Percentiles rank a stretch among this genome's conserved stretches.
Evolutionary conservation across 1,139 yeast species (phyloP).

Genomic region (Blastobotrys elegans): DNA sequence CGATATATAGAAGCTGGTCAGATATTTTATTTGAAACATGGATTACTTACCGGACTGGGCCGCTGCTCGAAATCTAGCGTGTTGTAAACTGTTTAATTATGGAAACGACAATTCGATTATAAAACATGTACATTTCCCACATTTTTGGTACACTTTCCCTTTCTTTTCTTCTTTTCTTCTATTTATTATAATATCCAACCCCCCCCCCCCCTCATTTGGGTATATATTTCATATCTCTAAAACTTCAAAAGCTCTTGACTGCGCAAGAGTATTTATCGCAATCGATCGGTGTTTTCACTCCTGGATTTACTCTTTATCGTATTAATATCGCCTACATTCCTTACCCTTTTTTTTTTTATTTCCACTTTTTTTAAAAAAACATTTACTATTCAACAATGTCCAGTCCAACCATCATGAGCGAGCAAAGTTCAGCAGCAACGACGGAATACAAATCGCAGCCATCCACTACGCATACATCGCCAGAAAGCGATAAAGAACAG

Average conservation of each 20-base stretch:
- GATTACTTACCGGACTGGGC: too few species aligned
- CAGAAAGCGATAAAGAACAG: slow-evolving; percentile 1
- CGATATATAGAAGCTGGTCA: too few species aligned
- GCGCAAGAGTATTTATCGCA: too few species aligned
- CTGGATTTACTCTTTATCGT: background rate
- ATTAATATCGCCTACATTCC: background rate
- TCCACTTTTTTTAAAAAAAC: background rate
- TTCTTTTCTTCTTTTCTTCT: background rate
- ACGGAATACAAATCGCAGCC: background rate
- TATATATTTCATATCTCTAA: too few species aligned
- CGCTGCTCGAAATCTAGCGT: too few species aligned
- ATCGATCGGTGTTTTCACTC: background rate
- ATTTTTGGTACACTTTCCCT: background rate
- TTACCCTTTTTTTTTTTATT: background rate
- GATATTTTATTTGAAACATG: too few species aligned
- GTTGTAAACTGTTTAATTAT: too few species aligned
- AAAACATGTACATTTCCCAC: background rate
- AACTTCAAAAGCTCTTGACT: too few species aligned
- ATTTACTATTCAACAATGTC: slow-evolving; percentile 2
- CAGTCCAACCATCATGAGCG: background rate
- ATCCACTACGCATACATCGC: slow-evolving; percentile 10
- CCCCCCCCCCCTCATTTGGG: background rate
- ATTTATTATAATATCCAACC: background rate
- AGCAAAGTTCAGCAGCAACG: background rate
- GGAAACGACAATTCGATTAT: too few species aligned